A percentile compares a stretch with the other conserved stretches of the same genome.
phyloP scores from a whole-genome alignment of 2,329 filamentous ascomycete genomes.

The Metarhizium brunneum region DNA sequence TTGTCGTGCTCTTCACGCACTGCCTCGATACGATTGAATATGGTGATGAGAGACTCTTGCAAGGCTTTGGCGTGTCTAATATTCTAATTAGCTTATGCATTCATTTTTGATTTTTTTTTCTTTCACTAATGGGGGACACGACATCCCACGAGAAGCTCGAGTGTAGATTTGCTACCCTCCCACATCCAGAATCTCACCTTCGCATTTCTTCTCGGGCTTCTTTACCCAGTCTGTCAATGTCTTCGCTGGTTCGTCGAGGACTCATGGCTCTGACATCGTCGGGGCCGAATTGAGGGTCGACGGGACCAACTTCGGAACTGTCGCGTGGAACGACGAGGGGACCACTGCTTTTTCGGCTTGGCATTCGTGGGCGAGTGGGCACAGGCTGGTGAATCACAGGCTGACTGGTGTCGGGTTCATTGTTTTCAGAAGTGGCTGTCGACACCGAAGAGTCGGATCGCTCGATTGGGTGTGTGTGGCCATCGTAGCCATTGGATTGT shows the following conservation, averaged over 20 bases:
- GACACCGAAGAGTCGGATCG: conserved; percentile 28
- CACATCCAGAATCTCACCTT: conserved; percentile 32
- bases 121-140: no score
- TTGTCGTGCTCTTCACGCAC: conserved; percentile 94
- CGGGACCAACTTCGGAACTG: conserved; percentile 60
- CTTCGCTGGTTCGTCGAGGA: conserved; percentile 79
- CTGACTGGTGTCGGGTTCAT: conserved; percentile 33
- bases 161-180: neutral
- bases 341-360: conserved; percentile 68
- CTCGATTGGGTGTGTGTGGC: conserved; percentile 24
- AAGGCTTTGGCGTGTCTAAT: conserved; percentile 76
- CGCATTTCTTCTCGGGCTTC: conserved; percentile 63
- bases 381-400: conserved; percentile 42
- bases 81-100: neutral
- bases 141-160: neutral
- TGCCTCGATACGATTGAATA: conserved; percentile 89
- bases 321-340: conserved; percentile 77
- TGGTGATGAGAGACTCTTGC: conserved; percentile 79
- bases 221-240: conserved; percentile 78
- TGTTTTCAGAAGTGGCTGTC: conserved; percentile 24
- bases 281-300: conserved; percentile 69
- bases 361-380: conserved; percentile 55
- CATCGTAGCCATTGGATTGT: conserved; percentile 13
- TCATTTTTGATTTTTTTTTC: no score
- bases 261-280: conserved; percentile 94